Conservation (phyloP, 805 yeast species). For the Debaryomyces prosopidis region DNA sequence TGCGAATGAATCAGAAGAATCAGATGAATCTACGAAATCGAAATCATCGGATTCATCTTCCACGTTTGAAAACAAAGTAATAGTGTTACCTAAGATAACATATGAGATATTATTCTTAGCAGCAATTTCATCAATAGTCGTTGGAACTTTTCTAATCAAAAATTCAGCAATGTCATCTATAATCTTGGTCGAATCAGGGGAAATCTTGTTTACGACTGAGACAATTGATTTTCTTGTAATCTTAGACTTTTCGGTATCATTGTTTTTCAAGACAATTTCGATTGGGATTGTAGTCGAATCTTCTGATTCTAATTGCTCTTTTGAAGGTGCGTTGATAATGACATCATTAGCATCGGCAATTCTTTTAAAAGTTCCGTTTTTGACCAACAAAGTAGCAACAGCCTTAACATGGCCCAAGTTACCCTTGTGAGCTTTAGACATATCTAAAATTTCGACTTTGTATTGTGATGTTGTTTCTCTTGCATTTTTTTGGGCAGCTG, state of each 20-base stretch:
- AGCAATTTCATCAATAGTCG: slow-evolving; percentile 41
- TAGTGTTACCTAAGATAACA: slow-evolving; percentile 54
- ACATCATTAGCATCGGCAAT: slow-evolving; percentile 40
- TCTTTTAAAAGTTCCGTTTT: slow-evolving; percentile 47
- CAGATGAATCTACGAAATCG: slow-evolving; percentile 73
- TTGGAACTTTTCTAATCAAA: slow-evolving; percentile 48
- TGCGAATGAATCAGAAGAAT: slow-evolving; percentile 54
- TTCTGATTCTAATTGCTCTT: slow-evolving; percentile 38
- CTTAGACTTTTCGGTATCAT: slow-evolving; percentile 52
- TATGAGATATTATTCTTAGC: slow-evolving; percentile 51
- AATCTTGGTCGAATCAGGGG: slow-evolving; percentile 63
- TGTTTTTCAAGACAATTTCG: slow-evolving; percentile 55
- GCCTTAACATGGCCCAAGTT: slow-evolving; percentile 73
- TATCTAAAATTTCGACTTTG: slow-evolving; percentile 69
- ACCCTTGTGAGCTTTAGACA: slow-evolving; percentile 87
- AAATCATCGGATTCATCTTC: slow-evolving; percentile 38
- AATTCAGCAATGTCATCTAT: slow-evolving; percentile 69
- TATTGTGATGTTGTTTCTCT: slow-evolving; percentile 59
- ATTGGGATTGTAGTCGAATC: slow-evolving; percentile 49
- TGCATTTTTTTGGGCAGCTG: slow-evolving; percentile 63
- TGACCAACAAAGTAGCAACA: slow-evolving; percentile 65
- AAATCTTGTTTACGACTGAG: slow-evolving; percentile 64
- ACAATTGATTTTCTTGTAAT: slow-evolving; percentile 72
- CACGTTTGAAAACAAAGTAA: slow-evolving; percentile 59
- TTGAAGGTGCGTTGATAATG: slow-evolving; percentile 40